Conservation (phyloP, 148 eudicot genomes). For the Bassia scoparia region DNA sequence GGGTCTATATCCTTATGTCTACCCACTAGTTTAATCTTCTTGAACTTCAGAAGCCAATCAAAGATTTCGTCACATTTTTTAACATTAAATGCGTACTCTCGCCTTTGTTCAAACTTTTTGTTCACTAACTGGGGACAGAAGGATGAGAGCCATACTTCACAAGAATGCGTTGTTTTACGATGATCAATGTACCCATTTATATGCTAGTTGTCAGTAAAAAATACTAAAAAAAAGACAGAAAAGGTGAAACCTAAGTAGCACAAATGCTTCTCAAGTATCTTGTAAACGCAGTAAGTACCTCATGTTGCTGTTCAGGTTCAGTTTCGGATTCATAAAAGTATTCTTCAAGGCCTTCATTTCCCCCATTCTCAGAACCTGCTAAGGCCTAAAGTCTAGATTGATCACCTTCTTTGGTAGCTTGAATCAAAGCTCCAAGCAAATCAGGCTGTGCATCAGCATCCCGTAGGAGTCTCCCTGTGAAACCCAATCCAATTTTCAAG, state of each 20-base stretch:
- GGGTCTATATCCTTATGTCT: too few relatives aligned
- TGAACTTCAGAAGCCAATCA: too few relatives aligned
- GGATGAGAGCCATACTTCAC: background rate
- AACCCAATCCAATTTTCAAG: slow-evolving; percentile 1
- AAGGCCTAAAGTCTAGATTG: slow-evolving; percentile 46
- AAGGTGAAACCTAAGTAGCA: slow-evolving; percentile 6
- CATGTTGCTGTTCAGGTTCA: slow-evolving; percentile 42
- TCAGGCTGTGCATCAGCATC: slow-evolving; percentile 74
- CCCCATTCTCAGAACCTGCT: slow-evolving; percentile 33
- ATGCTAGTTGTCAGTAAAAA: background rate
- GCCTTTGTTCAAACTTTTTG: too few relatives aligned
- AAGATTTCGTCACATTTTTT: too few relatives aligned
- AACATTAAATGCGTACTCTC: too few relatives aligned
- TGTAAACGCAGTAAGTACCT: slow-evolving; percentile 9
- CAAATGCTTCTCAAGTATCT: background rate
- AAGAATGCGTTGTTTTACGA: background rate
- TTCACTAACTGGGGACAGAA: too few relatives aligned
- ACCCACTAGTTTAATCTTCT: too few relatives aligned
- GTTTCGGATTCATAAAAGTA: slow-evolving; percentile 31
- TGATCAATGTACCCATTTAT: background rate
- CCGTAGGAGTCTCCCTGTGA: slow-evolving; percentile 65
- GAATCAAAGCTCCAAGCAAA: slow-evolving; percentile 68
- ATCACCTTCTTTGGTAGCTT: slow-evolving; percentile 86
- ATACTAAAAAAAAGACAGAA: background rate
- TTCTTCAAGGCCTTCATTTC: slow-evolving; percentile 35